Evolutionary conservation across 495 filamentous ascomycete species (phyloP).

Genomic region (Stereocaulon alpinum): DNA sequence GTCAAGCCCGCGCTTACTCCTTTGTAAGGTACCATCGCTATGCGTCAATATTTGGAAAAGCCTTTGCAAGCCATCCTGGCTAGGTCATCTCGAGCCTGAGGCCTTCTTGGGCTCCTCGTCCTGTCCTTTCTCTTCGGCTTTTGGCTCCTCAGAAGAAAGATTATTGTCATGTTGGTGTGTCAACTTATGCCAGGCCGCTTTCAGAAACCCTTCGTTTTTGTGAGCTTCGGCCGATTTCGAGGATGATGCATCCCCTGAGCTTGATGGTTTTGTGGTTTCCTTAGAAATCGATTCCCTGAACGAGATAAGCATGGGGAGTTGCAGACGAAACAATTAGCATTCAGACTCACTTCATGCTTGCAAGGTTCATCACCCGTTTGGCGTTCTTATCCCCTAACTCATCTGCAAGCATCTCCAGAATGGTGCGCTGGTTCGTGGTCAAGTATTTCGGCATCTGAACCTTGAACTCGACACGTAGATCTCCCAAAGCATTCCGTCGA

Average conservation of each 20-base stretch:
- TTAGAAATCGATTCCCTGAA: background rate
- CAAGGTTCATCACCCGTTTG: conserved; percentile 78
- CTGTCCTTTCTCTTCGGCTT: conserved; percentile 31
- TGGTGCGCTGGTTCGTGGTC: conserved; percentile 74
- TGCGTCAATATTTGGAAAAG: conserved; percentile 27
- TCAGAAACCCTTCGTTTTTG: conserved; percentile 76
- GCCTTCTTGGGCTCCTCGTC: conserved; percentile 48
- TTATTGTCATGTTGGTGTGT: conserved; percentile 62
- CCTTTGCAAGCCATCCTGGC: conserved; percentile 9
- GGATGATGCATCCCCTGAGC: conserved; percentile 1
- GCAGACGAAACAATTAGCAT: background rate
- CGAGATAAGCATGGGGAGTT: conserved; percentile 4
- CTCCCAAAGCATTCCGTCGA: conserved; percentile 52
- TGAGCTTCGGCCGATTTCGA: conserved; percentile 35
- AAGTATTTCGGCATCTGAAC: conserved; percentile 91
- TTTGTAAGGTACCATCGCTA: conserved; percentile 37
- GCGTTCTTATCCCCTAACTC: conserved; percentile 87
- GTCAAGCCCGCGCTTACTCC: conserved; percentile 19
- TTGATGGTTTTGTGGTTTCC: background rate
- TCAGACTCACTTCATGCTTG: conserved; percentile 37
- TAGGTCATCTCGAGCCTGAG: conserved; percentile 40
- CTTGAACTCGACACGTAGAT: conserved; percentile 88
- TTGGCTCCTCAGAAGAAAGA: conserved; percentile 27
- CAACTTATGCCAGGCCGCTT: conserved; percentile 78
- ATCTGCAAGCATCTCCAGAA: conserved; percentile 90